phyloP scores from a whole-genome alignment of 1,284 basidiomycete species.

The Termitomyces sp. region DNA sequence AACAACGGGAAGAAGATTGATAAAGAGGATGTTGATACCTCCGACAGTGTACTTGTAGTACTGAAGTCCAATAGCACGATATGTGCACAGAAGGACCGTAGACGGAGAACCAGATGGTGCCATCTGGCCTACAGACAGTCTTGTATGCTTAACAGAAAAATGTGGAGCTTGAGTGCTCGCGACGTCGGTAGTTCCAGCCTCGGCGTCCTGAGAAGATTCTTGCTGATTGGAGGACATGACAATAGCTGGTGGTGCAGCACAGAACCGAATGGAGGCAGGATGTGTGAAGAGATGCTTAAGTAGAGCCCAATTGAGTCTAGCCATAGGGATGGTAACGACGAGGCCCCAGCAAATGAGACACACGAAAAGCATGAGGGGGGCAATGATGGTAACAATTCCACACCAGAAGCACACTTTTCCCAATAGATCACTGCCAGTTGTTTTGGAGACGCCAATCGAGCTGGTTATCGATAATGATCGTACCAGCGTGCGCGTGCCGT shows the following conservation, averaged over 20 bases:
- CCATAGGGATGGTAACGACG: constrained; percentile 97
- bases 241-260: constrained; percentile 66
- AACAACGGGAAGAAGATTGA: constrained; percentile 92
- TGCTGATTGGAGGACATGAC: constrained; percentile 37
- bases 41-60: constrained; percentile 99
- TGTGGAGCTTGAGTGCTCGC: constrained; percentile 26
- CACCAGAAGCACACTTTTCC: constrained; percentile 81
- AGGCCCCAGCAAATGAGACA: constrained; percentile 91
- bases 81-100: constrained; percentile 93
- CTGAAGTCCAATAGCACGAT: constrained; percentile 84
- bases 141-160: constrained; percentile 46
- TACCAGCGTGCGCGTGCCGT: constrained; percentile 47
- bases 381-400: constrained; percentile 70
- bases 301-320: constrained; percentile 92
- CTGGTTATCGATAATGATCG: constrained; percentile 28
- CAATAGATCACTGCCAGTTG: constrained; percentile 44
- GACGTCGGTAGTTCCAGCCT: constrained; percentile 18
- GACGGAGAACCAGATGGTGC: constrained; percentile 71
- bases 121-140: constrained; percentile 67
- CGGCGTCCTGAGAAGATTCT: constrained; percentile 19
- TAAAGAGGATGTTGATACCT: constrained; percentile 97
- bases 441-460: constrained; percentile 30
- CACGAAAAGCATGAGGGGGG: constrained; percentile 83
- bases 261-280: constrained; percentile 89
- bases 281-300: constrained; percentile 79